A percentile compares a stretch with the other conserved stretches of the same genome.
phyloP scores from a whole-genome alignment of 1,284 basidiomycete species.

The Gymnopus androsaceus region DNA sequence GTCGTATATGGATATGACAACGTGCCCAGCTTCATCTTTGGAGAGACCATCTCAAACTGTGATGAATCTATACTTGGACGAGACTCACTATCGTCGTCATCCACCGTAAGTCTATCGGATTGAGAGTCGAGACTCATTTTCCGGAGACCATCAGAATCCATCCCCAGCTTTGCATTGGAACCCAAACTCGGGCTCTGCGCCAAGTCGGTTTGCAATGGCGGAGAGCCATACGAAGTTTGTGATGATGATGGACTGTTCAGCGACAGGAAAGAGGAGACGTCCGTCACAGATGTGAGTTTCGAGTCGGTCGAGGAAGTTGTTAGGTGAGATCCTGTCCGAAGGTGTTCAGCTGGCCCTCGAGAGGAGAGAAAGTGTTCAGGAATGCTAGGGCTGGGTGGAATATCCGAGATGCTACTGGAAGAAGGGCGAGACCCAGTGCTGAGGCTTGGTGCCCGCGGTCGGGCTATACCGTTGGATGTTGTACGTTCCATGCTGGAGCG shows the following conservation, averaged over 20 bases:
- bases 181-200: not conserved
- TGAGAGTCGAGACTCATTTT: slow-evolving; percentile 24
- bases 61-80: slow-evolving; percentile 47
- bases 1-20: slow-evolving; percentile 38
- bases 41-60: slow-evolving; percentile 53
- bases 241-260: slow-evolving; percentile 8
- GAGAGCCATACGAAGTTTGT: slow-evolving; percentile 10
- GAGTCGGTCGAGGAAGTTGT: slow-evolving; percentile 38
- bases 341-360: slow-evolving; percentile 14
- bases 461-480: not conserved
- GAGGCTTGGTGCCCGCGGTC: slow-evolving; percentile 34
- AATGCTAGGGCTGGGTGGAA: slow-evolving; percentile 48
- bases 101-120: slow-evolving; percentile 33
- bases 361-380: slow-evolving; percentile 39
- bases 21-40: slow-evolving; percentile 35
- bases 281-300: slow-evolving; percentile 14
- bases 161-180: slow-evolving; percentile 5
- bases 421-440: slow-evolving; percentile 31
- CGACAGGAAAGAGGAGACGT: slow-evolving; percentile 8
- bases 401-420: slow-evolving; percentile 34
- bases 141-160: not conserved
- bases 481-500: slow-evolving; percentile 6
- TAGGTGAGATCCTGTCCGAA: slow-evolving; percentile 25
- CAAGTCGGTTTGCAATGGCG: not conserved
- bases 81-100: slow-evolving; percentile 30